phyloP scores from a whole-genome alignment of 2,329 filamentous ascomycete genomes.

The Pseudovirgaria hyperparasitica region DNA sequence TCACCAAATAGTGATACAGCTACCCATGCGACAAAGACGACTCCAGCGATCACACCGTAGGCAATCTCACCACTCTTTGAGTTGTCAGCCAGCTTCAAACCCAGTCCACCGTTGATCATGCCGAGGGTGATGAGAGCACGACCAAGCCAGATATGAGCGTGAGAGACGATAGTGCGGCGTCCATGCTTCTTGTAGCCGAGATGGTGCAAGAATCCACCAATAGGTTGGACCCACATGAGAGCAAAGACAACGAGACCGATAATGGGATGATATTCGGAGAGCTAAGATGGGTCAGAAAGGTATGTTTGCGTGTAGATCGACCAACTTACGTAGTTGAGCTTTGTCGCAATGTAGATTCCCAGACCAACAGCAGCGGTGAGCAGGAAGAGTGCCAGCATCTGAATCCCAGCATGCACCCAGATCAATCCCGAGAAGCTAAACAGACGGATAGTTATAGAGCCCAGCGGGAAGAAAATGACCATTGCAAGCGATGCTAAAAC shows the following conservation, averaged over 20 bases:
- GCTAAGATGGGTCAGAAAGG: constrained; percentile 12
- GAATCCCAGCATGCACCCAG: constrained; percentile 33
- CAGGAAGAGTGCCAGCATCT: constrained; percentile 35
- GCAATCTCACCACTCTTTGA: constrained; percentile 30
- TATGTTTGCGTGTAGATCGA: constrained; percentile 5
- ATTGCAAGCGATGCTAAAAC: constrained; percentile 31
- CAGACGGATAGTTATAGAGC: constrained; percentile 30
- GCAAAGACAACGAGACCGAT: constrained; percentile 41
- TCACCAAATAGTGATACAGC: constrained; percentile 17
- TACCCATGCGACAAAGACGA: constrained; percentile 28
- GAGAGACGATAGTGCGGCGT: constrained; percentile 32
- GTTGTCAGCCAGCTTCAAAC: constrained; percentile 34
- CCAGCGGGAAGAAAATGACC: constrained; percentile 32
- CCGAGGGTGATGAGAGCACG: constrained; percentile 37
- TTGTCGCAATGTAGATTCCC: constrained; percentile 36
- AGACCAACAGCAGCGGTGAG: constrained; percentile 37
- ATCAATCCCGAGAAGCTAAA: constrained; percentile 29
- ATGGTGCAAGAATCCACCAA: constrained; percentile 41
- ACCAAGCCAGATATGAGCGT: constrained; percentile 43
- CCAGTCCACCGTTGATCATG: constrained; percentile 45
- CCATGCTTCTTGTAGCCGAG: constrained; percentile 34
- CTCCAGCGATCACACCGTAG: constrained; percentile 37
- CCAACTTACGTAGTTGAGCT: constrained; percentile 18
- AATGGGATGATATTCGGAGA: constrained; percentile 35
- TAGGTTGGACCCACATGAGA: constrained; percentile 41